Evolutionary conservation across 352 stramenopile species (phyloP).

Genomic region (Globisporangium orthogonon): DNA sequence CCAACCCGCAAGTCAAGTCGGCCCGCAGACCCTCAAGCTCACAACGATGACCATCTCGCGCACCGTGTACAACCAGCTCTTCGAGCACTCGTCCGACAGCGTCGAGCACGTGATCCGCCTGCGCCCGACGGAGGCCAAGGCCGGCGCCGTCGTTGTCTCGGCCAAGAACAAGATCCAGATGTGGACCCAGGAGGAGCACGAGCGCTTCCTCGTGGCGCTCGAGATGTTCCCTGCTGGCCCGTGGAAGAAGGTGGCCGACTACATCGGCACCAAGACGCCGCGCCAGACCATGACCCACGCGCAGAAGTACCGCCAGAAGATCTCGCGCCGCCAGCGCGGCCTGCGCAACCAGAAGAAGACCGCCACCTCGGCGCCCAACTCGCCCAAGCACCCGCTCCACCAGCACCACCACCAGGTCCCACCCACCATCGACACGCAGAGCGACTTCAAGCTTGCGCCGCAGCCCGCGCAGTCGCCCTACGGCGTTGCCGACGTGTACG

Average conservation of each 20-base stretch:
- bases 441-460: slow-evolving; percentile 26
- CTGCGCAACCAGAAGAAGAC: slow-evolving; percentile 76
- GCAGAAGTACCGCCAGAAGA: slow-evolving; percentile 84
- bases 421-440: slow-evolving; percentile 19
- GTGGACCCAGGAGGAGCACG: slow-evolving; percentile 84
- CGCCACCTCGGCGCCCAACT: slow-evolving; percentile 5
- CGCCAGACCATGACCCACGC: slow-evolving; percentile 92
- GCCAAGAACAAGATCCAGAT: slow-evolving; percentile 83
- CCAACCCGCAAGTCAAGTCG: slow-evolving; percentile 1
- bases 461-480: slow-evolving; percentile 31
- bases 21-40: slow-evolving; percentile 1
- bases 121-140: slow-evolving; percentile 72
- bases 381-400: slow-evolving; percentile 6
- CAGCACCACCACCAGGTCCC: slow-evolving; percentile 1
- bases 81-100: slow-evolving; percentile 40
- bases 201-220: slow-evolving; percentile 76
- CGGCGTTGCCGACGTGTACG: slow-evolving; percentile 50
- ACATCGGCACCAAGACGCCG: slow-evolving; percentile 82
- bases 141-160: slow-evolving; percentile 66
- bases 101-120: slow-evolving; percentile 61
- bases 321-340: slow-evolving; percentile 59
- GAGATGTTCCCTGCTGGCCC: slow-evolving; percentile 81
- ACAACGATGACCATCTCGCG: slow-evolving; percentile 71
- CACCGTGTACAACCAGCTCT: slow-evolving; percentile 82
- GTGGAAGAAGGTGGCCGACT: slow-evolving; percentile 84